Evolutionary conservation across 139 green algal species (phyloP).

Genomic region (Tetraselmis chui): DNA sequence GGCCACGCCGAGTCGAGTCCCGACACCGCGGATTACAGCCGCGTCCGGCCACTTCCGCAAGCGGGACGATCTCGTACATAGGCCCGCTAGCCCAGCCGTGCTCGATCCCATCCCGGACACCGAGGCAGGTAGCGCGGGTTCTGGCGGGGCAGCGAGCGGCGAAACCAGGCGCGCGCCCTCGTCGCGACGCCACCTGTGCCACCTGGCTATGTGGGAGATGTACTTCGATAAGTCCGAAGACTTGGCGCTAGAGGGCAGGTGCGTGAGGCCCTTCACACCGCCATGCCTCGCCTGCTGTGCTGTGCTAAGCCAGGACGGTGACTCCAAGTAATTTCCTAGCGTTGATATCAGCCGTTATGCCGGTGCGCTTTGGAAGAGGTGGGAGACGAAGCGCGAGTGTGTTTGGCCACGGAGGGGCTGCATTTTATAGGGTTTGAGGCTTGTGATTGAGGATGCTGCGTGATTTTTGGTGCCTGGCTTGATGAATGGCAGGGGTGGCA

Average conservation of each 20-base stretch:
- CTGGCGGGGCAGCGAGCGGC: too few species aligned
- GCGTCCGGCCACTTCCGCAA: too few species aligned
- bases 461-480: neutral
- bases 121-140: too few species aligned
- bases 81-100: too few species aligned
- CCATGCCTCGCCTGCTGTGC: neutral
- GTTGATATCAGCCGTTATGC: neutral
- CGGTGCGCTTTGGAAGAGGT: neutral
- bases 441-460: neutral
- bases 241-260: conserved; percentile 23
- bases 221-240: conserved; percentile 25
- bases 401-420: neutral
- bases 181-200: neutral
- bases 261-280: neutral
- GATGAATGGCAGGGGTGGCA: conserved; percentile 27
- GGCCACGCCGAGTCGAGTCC: too few species aligned
- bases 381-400: neutral
- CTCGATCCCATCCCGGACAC: too few species aligned
- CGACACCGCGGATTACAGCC: too few species aligned
- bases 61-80: too few species aligned
- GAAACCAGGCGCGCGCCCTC: too few species aligned
- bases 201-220: conserved; percentile 11
- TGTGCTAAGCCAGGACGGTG: neutral
- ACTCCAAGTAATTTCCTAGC: neutral
- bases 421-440: neutral